Conservation (phyloP, 192 early-diverging fungal genomes). For the Podila epicladia region DNA sequence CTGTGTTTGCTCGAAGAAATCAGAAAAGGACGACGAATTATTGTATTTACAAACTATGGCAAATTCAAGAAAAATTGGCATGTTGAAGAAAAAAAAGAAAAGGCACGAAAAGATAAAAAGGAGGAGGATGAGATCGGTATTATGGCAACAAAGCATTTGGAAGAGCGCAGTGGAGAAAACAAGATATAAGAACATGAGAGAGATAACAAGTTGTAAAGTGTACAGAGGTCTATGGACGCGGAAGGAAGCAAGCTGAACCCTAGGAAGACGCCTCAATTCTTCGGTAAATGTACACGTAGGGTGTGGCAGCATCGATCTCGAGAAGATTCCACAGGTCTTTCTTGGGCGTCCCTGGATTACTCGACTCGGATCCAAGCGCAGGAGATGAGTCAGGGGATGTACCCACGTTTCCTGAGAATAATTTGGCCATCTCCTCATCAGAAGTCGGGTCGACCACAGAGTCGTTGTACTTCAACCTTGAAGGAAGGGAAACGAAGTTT, state of each 20-base stretch:
- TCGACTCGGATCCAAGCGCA: neutral
- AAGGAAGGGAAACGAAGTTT: neutral
- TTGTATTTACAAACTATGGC: too few species aligned
- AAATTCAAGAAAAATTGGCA: too few species aligned
- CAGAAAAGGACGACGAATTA: too few species aligned
- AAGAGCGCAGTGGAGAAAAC: too few species aligned
- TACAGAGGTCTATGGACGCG: too few species aligned
- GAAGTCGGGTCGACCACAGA: constrained; percentile 23
- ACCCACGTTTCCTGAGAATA: constrained; percentile 32
- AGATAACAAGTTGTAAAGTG: neutral
- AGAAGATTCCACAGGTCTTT: neutral
- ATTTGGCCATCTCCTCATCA: constrained; percentile 23
- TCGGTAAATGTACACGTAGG: constrained; percentile 40
- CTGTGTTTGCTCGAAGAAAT: too few species aligned
- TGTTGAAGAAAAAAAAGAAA: too few species aligned
- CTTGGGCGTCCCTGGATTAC: neutral
- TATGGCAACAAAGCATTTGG: too few species aligned
- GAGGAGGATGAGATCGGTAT: too few species aligned
- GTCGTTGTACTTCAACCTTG: constrained; percentile 47
- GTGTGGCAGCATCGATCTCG: constrained; percentile 29
- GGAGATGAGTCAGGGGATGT: neutral
- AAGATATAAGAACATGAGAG: neutral
- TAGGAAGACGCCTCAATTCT: constrained; percentile 9
- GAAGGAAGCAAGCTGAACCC: neutral
- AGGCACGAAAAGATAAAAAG: too few species aligned